Conservation (phyloP, 805 yeast species). For the Lachancea sp. region DNA sequence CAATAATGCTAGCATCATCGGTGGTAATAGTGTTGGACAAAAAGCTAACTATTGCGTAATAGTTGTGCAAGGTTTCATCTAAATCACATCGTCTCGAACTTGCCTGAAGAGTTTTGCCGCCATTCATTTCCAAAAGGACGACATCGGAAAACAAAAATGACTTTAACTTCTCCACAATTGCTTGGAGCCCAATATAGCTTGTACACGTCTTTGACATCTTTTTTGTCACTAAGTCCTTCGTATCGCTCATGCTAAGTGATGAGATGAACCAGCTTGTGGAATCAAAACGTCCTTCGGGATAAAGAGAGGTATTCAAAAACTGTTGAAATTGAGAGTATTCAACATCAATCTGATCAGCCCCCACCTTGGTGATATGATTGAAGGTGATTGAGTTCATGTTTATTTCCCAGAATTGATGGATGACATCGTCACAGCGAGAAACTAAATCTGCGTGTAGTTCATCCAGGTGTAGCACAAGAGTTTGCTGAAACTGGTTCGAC, state of each 20-base stretch:
- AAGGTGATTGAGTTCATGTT: constrained; percentile 14
- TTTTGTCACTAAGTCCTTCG: constrained; percentile 19
- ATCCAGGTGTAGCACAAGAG: constrained; percentile 24
- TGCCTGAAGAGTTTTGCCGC: neutral
- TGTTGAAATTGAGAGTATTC: constrained; percentile 18
- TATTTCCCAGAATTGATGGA: constrained; percentile 25
- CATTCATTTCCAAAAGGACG: constrained; percentile 9
- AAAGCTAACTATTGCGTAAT: neutral
- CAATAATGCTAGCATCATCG: neutral
- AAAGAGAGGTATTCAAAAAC: constrained; percentile 16
- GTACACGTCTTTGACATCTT: constrained; percentile 14
- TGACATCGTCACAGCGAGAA: constrained; percentile 13
- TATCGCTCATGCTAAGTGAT: constrained; percentile 19
- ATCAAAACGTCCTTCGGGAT: constrained; percentile 16
- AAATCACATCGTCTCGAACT: neutral
- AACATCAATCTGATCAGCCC: constrained; percentile 13
- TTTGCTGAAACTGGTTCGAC: constrained; percentile 26
- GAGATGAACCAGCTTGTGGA: constrained; percentile 23
- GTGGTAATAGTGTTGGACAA: neutral
- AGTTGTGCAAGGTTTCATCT: neutral
- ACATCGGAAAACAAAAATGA: constrained; percentile 15
- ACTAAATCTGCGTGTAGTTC: constrained; percentile 23
- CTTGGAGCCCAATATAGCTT: constrained; percentile 15
- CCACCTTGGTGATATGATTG: constrained; percentile 7
- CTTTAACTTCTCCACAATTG: constrained; percentile 15